These are phyloP conservation scores for Protomyces pachydermus DNA, from an alignment of 1,139 yeast species.

Conservation along the genomic window DNA sequence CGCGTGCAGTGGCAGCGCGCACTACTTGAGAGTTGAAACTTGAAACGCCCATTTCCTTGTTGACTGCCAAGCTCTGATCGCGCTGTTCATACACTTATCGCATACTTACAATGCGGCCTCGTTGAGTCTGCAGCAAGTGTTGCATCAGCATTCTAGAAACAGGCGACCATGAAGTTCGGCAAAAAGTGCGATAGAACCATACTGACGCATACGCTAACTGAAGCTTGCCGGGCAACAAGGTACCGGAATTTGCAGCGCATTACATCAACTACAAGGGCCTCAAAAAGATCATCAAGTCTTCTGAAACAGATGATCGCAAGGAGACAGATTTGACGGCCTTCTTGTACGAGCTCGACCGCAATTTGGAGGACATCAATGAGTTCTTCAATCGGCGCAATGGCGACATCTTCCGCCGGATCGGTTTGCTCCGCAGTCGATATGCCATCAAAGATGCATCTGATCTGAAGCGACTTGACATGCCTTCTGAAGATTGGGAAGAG, in stretches of 20 bases:
- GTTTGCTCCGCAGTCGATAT: slow-evolving; percentile 41
- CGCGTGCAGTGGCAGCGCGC: too few relatives aligned
- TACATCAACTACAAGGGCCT: slow-evolving; percentile 83
- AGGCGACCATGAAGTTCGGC: slow-evolving; percentile 18
- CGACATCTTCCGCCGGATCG: slow-evolving; percentile 69
- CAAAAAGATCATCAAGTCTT: slow-evolving; percentile 58
- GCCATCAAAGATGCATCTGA: slow-evolving; percentile 30
- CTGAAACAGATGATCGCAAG: slow-evolving; percentile 37
- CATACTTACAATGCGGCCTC: background rate
- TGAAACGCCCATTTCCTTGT: too few relatives aligned
- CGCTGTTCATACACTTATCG: background rate
- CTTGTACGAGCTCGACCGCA: slow-evolving; percentile 73
- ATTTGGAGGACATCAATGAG: slow-evolving; percentile 72
- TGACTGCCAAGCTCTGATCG: too few relatives aligned
- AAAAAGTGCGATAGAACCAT: slow-evolving; percentile 1
- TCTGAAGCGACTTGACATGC: slow-evolving; percentile 30
- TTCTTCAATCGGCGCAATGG: slow-evolving; percentile 67
- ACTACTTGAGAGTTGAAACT: too few relatives aligned
- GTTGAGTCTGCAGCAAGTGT: background rate
- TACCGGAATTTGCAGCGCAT: slow-evolving; percentile 39
- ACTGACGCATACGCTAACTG: background rate
- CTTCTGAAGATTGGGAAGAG: slow-evolving; percentile 44
- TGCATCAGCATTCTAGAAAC: background rate
- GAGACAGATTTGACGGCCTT: slow-evolving; percentile 44
- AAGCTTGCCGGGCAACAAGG: slow-evolving; percentile 15